phyloP scores from a whole-genome alignment of 106 monocot species.

The Dendrobium huoshanense region DNA sequence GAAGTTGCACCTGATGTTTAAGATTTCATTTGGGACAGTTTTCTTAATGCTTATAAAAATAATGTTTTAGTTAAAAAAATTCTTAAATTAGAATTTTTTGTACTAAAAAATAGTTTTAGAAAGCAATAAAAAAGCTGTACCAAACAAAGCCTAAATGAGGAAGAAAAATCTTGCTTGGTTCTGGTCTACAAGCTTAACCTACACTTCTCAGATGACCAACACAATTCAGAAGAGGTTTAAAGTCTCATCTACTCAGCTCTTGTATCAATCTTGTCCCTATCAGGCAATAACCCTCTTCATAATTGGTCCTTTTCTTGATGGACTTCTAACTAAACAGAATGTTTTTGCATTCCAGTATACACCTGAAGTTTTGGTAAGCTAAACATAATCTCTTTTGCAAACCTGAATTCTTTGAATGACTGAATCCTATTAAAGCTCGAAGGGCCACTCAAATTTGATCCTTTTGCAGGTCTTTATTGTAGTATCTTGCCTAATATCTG shows the following conservation, averaged over 20 bases:
- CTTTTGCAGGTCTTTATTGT: conserved; percentile 67
- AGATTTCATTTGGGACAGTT: too few relatives aligned
- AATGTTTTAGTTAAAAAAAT: too few relatives aligned
- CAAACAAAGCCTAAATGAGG: background rate
- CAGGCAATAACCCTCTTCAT: conserved; percentile 80
- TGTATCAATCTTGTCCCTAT: conserved; percentile 95
- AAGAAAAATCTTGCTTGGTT: background rate
- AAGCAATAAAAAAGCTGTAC: too few relatives aligned
- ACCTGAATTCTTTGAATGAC: background rate
- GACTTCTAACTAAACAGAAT: conserved; percentile 68
- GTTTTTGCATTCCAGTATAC: conserved; percentile 88
- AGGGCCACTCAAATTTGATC: background rate
- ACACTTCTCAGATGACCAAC: conserved; percentile 79
- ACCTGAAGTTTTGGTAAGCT: conserved; percentile 72
- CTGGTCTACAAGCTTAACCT: conserved; percentile 43
- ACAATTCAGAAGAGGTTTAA: conserved; percentile 98
- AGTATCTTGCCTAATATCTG: conserved; percentile 79
- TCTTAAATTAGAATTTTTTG: too few relatives aligned
- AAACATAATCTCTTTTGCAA: conserved; percentile 7
- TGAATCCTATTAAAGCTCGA: background rate
- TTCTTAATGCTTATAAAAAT: too few relatives aligned
- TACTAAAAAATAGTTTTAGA: too few relatives aligned
- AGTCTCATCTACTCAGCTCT: conserved; percentile 90
- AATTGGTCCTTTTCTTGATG: conserved; percentile 90
- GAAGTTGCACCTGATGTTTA: too few relatives aligned